Evolutionary conservation across 2,329 filamentous ascomycete species (phyloP).

Genomic region (Fonsecaea pedrosoi): DNA sequence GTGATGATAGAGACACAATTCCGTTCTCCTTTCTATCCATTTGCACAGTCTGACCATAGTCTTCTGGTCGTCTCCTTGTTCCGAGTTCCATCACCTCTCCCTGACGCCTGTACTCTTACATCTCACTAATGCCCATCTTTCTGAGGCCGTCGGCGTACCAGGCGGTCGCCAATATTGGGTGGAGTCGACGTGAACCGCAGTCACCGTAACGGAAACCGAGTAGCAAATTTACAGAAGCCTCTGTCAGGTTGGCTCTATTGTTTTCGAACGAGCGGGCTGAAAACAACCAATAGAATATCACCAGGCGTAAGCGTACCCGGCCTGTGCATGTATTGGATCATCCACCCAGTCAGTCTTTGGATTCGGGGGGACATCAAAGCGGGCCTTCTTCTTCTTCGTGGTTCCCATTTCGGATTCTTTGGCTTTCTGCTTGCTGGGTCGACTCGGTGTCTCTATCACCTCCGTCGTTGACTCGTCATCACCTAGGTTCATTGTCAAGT

Average conservation of each 20-base stretch:
- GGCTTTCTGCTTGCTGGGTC: conserved; percentile 1
- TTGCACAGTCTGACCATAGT: no score
- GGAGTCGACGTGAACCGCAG: no score
- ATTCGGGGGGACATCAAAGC: conserved; percentile 3
- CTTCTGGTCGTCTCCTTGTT: no score
- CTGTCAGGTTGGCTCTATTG: neutral
- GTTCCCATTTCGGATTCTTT: neutral
- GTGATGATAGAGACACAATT: no score
- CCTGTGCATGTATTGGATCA: conserved; percentile 8
- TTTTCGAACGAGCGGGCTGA: neutral
- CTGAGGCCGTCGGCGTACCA: no score
- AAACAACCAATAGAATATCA: neutral
- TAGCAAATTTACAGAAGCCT: neutral
- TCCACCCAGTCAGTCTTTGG: neutral
- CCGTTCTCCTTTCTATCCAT: no score
- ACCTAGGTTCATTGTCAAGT: neutral
- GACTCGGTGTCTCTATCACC: conserved; percentile 20
- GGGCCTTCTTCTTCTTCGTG: conserved; percentile 14
- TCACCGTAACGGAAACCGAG: no score
- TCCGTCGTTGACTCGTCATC: conserved; percentile 17
- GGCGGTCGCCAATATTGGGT: no score
- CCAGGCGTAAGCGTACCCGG: conserved; percentile 14
- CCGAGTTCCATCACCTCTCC: no score
- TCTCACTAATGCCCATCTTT: no score
- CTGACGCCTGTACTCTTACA: no score